Evolutionary conservation across 352 stramenopile species (phyloP).

Genomic region (Globisporangium sylvaticum): DNA sequence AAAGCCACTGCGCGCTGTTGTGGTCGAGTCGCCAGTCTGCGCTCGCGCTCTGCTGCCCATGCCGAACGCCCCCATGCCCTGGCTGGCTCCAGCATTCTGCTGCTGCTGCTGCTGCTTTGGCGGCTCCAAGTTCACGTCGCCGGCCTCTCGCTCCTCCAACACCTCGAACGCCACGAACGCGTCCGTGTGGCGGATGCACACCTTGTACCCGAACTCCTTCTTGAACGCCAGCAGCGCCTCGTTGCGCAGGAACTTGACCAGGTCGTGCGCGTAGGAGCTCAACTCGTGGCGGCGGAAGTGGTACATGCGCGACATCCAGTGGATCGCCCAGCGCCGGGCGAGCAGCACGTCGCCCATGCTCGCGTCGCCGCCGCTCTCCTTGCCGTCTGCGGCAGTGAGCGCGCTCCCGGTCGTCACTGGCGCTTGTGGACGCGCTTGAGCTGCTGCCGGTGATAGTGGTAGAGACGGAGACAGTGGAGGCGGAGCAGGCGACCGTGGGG

Average conservation of each 20-base stretch:
- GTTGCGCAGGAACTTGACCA: constrained; percentile 61
- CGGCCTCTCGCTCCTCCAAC: constrained; percentile 37
- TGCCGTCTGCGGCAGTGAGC: not conserved
- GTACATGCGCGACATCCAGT: constrained; percentile 64
- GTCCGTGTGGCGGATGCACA: constrained; percentile 51
- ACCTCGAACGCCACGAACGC: constrained; percentile 58
- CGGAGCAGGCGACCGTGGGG: not conserved
- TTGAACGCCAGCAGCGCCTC: constrained; percentile 36
- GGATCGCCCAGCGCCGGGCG: constrained; percentile 42
- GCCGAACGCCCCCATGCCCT: not conserved
- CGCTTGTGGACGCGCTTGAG: not conserved
- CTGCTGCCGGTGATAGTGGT: not conserved
- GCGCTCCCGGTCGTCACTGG: not conserved
- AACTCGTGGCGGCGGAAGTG: constrained; percentile 47
- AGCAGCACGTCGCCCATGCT: constrained; percentile 59
- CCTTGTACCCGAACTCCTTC: constrained; percentile 59
- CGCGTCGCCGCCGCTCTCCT: constrained; percentile 11
- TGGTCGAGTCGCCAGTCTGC: not conserved
- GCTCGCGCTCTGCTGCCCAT: not conserved
- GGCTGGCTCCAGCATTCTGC: not conserved
- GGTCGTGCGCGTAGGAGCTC: constrained; percentile 52
- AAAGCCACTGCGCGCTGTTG: constrained; percentile 7
- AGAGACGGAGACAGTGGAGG: not conserved
- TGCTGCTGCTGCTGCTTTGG: not conserved
- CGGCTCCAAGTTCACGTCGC: constrained; percentile 5